Evolutionary conservation across 495 filamentous ascomycete species (phyloP).

Genomic region (Penicilliopsis zonata): DNA sequence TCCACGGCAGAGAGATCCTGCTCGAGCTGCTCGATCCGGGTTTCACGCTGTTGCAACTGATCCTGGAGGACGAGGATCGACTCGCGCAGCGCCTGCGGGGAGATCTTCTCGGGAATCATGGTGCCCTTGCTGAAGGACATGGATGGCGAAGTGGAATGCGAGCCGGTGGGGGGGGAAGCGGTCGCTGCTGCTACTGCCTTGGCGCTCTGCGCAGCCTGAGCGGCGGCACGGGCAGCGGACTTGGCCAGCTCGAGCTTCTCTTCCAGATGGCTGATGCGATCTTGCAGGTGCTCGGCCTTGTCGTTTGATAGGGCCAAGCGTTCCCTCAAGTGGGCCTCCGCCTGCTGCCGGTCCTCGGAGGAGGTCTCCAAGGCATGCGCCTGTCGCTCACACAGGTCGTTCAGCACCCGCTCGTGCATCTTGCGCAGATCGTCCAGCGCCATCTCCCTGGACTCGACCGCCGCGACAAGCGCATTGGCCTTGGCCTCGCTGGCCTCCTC

Average conservation of each 20-base stretch:
- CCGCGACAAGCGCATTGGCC: conserved; percentile 37
- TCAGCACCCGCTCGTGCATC: conserved; percentile 62
- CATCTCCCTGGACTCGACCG: conserved; percentile 46
- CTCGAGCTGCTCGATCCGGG: conserved; percentile 77
- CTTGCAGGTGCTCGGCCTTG: conserved; percentile 67
- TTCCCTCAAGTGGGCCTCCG: conserved; percentile 55
- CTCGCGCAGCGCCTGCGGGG: conserved; percentile 86
- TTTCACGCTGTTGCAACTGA: conserved; percentile 88
- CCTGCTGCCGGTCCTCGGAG: conserved; percentile 58
- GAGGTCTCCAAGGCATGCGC: conserved; percentile 59
- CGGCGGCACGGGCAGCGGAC: conserved; percentile 79
- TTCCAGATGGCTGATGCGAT: conserved; percentile 70
- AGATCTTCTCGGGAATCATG: conserved; percentile 69
- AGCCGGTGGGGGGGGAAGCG: conserved; percentile 11
- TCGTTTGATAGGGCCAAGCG: conserved; percentile 65
- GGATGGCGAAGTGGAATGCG: conserved; percentile 30
- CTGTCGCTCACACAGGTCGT: conserved; percentile 51
- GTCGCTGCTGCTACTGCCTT: conserved; percentile 32
- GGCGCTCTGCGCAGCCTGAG: conserved; percentile 61
- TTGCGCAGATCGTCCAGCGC: conserved; percentile 55
- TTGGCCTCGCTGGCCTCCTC: conserved; percentile 55
- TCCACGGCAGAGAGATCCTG: conserved; percentile 53
- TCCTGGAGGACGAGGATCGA: conserved; percentile 93
- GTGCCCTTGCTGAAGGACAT: conserved; percentile 32
- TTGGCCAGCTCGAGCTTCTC: conserved; percentile 86